These are phyloP conservation scores for Vicia villosa DNA, from an alignment of 306 rosid genomes.

Conservation along the genomic window DNA sequence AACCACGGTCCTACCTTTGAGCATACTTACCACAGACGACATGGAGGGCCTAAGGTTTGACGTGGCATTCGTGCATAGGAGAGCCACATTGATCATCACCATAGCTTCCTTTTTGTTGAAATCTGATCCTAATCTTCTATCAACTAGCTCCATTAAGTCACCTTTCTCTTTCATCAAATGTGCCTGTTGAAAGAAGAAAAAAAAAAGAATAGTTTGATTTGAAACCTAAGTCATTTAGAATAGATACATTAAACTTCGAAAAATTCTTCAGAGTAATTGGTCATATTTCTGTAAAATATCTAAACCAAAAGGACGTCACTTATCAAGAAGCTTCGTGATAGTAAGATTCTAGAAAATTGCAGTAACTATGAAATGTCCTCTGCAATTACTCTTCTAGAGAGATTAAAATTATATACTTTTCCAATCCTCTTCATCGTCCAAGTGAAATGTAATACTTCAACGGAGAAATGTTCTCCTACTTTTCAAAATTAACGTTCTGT, in stretches of 20 bases:
- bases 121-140: constrained; percentile 34
- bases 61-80: constrained; percentile 36
- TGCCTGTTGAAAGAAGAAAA: constrained; percentile 23
- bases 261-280: constrained; percentile 1
- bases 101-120: constrained; percentile 32
- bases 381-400: neutral
- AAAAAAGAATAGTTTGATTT: too few species aligned
- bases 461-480: neutral
- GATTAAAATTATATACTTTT: neutral
- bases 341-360: neutral
- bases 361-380: neutral
- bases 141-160: constrained; percentile 36
- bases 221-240: neutral
- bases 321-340: neutral
- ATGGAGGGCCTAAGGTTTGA: constrained; percentile 34
- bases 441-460: neutral
- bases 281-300: neutral
- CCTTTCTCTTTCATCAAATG: constrained; percentile 38
- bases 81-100: constrained; percentile 35
- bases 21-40: constrained; percentile 42
- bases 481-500: neutral
- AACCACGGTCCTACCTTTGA: constrained; percentile 27
- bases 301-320: neutral
- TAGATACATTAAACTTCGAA: neutral
- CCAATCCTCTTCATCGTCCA: neutral